Evolutionary conservation across 352 stramenopile genomes (phyloP).

Genomic region (Blastocystis sp.): DNA sequence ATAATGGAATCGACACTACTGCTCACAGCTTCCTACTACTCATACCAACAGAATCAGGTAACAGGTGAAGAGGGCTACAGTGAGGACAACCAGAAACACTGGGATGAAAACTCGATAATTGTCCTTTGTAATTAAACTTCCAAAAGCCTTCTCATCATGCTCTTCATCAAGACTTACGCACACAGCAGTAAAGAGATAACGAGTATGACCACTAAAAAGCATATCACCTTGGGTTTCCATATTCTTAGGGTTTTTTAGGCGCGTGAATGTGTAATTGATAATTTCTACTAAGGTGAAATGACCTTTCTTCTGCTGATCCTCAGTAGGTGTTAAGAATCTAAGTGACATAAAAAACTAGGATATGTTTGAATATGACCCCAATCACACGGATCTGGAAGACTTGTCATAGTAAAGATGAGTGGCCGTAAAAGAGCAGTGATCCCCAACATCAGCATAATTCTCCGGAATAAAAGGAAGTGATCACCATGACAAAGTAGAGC

Average conservation of each 20-base stretch:
- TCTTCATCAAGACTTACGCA: background rate
- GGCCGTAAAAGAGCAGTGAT: slow-evolving; percentile 33
- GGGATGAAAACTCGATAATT: background rate
- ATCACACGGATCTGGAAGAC: slow-evolving; percentile 35
- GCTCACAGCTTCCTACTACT: background rate
- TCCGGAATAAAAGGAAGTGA: slow-evolving; percentile 21
- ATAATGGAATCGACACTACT: slow-evolving; percentile 56
- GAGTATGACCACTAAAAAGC: slow-evolving; percentile 54
- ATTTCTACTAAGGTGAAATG: background rate
- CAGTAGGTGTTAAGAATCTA: background rate
- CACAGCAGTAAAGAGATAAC: slow-evolving; percentile 26
- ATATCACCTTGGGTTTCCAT: slow-evolving; percentile 41
- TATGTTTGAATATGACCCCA: slow-evolving; percentile 21
- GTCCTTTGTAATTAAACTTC: background rate
- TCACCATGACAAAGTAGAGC: background rate
- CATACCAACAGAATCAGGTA: slow-evolving; percentile 12
- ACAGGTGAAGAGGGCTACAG: background rate
- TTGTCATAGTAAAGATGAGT: slow-evolving; percentile 57
- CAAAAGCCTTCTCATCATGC: background rate
- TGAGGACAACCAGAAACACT: slow-evolving; percentile 12
- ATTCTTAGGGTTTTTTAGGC: slow-evolving; percentile 4
- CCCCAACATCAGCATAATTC: slow-evolving; percentile 26
- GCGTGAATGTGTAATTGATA: slow-evolving; percentile 57
- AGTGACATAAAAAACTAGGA: background rate
- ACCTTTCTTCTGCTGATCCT: background rate